Base-by-base conservation (phyloP, 148 eudicot genomes). In the Salicornia ramosissima region DNA sequence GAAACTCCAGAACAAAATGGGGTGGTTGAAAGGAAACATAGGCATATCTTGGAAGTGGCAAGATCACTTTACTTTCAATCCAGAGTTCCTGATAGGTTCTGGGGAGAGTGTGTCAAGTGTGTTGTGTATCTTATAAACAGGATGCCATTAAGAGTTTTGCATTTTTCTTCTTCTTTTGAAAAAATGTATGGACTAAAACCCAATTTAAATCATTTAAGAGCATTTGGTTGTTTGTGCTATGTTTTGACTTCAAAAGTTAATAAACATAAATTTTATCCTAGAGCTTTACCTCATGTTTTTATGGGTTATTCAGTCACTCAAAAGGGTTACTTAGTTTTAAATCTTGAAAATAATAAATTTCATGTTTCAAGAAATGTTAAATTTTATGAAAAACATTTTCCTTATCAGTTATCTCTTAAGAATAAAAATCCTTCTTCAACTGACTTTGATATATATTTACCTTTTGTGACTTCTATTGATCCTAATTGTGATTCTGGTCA, bases 261-360 rank as follows among this genome's bases (percentile, higher is more conserved):
- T 2, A 22, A 34, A 40, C 0, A 1, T 0, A 69, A 69, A 10
- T 53, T 69, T 22, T 15, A 69, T 6, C 36, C 63, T 0, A 39
- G 52, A 3, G 50, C 52, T 1, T 4, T 2, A 2, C 24, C 72
- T 2, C 42, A 52, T 24, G 47, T 54, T 1, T 54, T 55, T 16
- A 0, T 69, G 2, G 63, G 72, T 1, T 69, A 69, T 40, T 52
- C n/a, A n/a, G n/a, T n/a, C n/a, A n/a, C n/a, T n/a, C n/a, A n/a
- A n/a, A n/a, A n/a, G n/a, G n/a, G n/a, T 52, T 2, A 2, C 5
- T 14, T 1, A 16, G 13, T 69, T 0, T 15, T 24, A 1, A 25
- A 42, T 40, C 25, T 55, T 0, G 1, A 8, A 0, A 53, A 25
- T 1, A 7, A 36, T 0, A 34, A 24, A 0, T 2, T 69, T 1